Evolutionary conservation across 2,329 filamentous ascomycete species (phyloP).

Genomic region (Dactylonectria macrodidyma): DNA sequence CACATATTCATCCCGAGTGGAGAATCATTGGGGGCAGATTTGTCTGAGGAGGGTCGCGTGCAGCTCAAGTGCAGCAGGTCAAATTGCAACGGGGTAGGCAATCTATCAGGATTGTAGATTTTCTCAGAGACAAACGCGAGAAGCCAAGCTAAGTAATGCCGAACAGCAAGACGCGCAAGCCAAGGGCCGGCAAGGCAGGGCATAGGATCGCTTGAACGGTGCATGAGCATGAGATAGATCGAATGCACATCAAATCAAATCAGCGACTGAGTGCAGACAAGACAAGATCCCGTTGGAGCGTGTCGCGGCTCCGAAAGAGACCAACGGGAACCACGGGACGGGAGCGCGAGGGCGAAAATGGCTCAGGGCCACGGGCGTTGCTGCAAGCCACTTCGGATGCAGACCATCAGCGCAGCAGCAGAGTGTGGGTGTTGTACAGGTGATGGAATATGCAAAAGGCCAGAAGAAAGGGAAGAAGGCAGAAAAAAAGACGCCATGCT

Average conservation of each 20-base stretch:
- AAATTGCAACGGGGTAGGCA: neutral
- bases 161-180: neutral
- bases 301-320: constrained; percentile 27
- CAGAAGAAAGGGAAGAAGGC: neutral
- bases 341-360: constrained; percentile 36
- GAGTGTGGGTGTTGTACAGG: constrained; percentile 7
- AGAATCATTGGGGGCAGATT: neutral
- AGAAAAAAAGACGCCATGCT: constrained; percentile 9
- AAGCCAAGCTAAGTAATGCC: neutral
- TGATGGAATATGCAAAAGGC: constrained; percentile 1
- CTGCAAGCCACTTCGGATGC: constrained; percentile 42
- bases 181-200: constrained; percentile 22
- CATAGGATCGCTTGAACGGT: constrained; percentile 36
- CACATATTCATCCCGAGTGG: constrained; percentile 8
- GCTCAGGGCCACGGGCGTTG: constrained; percentile 35
- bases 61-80: neutral
- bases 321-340: neutral
- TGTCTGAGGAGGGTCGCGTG: neutral
- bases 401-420: constrained; percentile 13
- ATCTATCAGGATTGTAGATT: constrained; percentile 1
- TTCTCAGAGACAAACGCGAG: neutral
- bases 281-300: constrained; percentile 5
- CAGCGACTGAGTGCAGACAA: neutral
- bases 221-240: constrained; percentile 23
- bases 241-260: constrained; percentile 14